Percentiles rank a stretch among this genome's conserved stretches.
Evolutionary conservation across 2,329 filamentous ascomycete species (phyloP).

Genomic region (Fusarium illudens): DNA sequence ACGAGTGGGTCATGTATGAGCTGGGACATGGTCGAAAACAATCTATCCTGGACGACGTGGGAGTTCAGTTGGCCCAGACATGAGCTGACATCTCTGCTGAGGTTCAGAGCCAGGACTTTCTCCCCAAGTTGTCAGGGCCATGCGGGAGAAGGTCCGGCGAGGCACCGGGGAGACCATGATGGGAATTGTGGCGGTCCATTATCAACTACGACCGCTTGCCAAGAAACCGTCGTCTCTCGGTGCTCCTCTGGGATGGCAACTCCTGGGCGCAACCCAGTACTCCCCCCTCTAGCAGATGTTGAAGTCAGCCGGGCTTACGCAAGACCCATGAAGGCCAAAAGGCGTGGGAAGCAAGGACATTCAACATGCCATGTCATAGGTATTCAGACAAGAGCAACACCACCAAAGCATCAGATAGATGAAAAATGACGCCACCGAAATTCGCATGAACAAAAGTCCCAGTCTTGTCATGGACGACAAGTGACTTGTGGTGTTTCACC

Average conservation of each 20-base stretch:
- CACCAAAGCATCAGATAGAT: background rate
- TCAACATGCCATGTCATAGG: background rate
- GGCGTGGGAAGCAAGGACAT: background rate
- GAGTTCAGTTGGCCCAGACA: constrained; percentile 1
- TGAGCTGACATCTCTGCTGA: background rate
- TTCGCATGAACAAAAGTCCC: background rate
- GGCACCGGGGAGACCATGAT: background rate
- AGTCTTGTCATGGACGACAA: background rate
- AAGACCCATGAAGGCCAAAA: background rate
- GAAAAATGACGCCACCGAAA: background rate
- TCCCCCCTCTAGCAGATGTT: background rate
- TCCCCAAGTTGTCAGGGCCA: background rate
- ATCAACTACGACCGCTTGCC: background rate
- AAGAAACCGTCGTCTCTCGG: background rate
- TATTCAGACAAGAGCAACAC: background rate
- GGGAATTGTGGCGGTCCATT: background rate
- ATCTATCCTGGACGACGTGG: background rate
- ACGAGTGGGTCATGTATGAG: constrained; percentile 84
- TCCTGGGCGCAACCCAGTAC: background rate
- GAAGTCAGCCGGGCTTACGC: background rate
- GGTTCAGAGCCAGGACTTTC: background rate
- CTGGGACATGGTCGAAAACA: constrained; percentile 48
- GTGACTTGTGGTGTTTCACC: background rate
- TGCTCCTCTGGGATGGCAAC: background rate
- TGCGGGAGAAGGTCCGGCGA: background rate